Conservation (phyloP, 345 rosid genomes). For the Noccaea caerulescens region DNA sequence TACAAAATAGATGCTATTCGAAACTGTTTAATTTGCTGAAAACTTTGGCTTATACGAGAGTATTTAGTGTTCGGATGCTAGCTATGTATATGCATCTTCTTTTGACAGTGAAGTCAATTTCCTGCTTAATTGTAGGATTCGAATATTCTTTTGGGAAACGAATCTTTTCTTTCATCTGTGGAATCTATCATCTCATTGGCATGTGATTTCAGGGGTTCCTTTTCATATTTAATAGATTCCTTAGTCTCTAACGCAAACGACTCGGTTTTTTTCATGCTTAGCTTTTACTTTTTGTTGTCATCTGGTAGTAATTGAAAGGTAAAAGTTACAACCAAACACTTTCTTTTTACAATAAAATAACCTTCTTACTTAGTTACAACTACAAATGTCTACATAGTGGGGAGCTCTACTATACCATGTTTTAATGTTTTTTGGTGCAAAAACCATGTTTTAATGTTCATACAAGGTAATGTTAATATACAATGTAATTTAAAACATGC, state of each 20-base stretch:
- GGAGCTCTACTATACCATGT: conserved; percentile 14
- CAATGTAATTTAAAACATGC: too few relatives aligned
- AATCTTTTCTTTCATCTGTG: conserved; percentile 17
- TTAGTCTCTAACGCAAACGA: conserved; percentile 37
- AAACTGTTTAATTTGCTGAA: background rate
- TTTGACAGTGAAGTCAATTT: conserved; percentile 7
- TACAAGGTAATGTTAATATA: too few relatives aligned
- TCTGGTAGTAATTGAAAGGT: conserved; percentile 18
- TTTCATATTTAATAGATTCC: conserved; percentile 32
- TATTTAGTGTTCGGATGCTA: background rate
- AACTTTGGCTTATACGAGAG: background rate
- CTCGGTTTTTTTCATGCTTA: conserved; percentile 1
- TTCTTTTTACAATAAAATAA: background rate
- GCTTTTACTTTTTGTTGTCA: conserved; percentile 10
- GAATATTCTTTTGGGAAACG: background rate
- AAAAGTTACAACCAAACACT: conserved; percentile 8
- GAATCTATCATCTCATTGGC: conserved; percentile 36
- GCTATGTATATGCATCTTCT: background rate
- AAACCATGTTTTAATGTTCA: background rate
- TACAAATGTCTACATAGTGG: conserved; percentile 19
- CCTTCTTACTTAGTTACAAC: conserved; percentile 6
- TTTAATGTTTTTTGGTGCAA: too few relatives aligned
- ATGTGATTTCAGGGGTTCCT: conserved; percentile 23
- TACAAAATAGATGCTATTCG: background rate
- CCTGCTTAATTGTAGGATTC: background rate